Evolutionary conservation across 257 asterid genomes (phyloP).

Genomic region (Przewalskia tangutica): DNA sequence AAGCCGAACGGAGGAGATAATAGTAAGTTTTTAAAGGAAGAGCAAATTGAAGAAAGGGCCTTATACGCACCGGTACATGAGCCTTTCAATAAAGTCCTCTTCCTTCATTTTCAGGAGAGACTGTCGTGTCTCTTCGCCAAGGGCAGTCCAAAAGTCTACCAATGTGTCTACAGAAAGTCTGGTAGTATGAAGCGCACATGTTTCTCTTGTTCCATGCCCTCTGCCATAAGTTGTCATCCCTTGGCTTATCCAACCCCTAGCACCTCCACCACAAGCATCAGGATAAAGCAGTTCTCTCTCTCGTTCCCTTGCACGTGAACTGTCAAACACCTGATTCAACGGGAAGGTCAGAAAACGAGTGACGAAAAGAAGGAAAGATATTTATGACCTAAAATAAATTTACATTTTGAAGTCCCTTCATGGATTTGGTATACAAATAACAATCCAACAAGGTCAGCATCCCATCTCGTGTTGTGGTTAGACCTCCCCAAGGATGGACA

Average conservation of each 20-base stretch:
- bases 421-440: constrained; percentile 64
- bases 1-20: neutral
- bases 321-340: constrained; percentile 73
- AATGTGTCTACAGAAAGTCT: constrained; percentile 88
- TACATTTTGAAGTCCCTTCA: constrained; percentile 87
- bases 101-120: constrained; percentile 97
- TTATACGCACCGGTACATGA: constrained; percentile 70
- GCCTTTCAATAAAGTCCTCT: constrained; percentile 94
- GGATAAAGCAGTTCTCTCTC: constrained; percentile 92
- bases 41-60: neutral
- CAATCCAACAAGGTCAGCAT: constrained; percentile 79
- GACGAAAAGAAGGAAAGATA: neutral
- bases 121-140: constrained; percentile 88
- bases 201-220: constrained; percentile 89
- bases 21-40: neutral
- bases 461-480: constrained; percentile 73
- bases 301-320: constrained; percentile 93
- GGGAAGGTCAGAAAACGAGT: constrained; percentile 9
- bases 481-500: constrained; percentile 96
- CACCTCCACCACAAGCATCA: constrained; percentile 99
- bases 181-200: constrained; percentile 98
- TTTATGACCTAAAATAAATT: constrained; percentile 8
- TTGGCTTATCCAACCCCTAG: constrained; percentile 99
- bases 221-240: constrained; percentile 74
- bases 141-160: constrained; percentile 99